Evolutionary conservation across 1,139 yeast genomes (phyloP), one percentile per base, ranked within the genome.

Genomic region (Saccharomyces pastorianus): DNA sequence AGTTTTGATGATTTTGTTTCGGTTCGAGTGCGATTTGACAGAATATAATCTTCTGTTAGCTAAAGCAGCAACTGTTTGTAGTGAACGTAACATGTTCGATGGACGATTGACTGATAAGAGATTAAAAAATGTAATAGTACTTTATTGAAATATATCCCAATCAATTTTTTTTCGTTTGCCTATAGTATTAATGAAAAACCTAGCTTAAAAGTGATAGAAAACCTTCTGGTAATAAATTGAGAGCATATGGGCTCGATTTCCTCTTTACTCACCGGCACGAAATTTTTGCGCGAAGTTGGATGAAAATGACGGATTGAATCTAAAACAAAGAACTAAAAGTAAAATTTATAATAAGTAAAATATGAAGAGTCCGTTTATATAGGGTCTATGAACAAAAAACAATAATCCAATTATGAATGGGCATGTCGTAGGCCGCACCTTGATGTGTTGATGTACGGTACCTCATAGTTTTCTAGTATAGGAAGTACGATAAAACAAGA

Each of bases 1-100:
- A 2, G 54, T 56, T 6, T 52, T 46, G 13, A 38, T 38, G n/a
- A 38, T 38, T 8, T 20, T 38, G 7, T 38, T 38, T 17, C 44
- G 5, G 13, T 38, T 38, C 13, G 44, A 17, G 11, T 17, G 44
- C 9, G 25, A 38, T 38, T 3, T 17, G 2, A 6, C 7, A 38
- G 44, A 38, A 13, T 38, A 38, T 11, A 38, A 17, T 6, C 44
- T 38, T n/a, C 44, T 38, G 44, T 38, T 38, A 4, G 44, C 25
- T 7, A 17, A 38, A 38, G 25, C 6, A 8, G 25, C 44, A 17
- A 6, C 44, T 17, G 25, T 8, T 4, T 20, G 44, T 2, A 38
- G n/a, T 8, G 44, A 38, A 17, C 25, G 44, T 17, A 38, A 38
- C 44, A 38, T 38, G 11, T 6, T 7, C 26, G 6, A 6, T 17